These are phyloP conservation scores for Globisporangium ultimum DNA, from an alignment of 352 stramenopile genomes.

Conservation along the genomic window DNA sequence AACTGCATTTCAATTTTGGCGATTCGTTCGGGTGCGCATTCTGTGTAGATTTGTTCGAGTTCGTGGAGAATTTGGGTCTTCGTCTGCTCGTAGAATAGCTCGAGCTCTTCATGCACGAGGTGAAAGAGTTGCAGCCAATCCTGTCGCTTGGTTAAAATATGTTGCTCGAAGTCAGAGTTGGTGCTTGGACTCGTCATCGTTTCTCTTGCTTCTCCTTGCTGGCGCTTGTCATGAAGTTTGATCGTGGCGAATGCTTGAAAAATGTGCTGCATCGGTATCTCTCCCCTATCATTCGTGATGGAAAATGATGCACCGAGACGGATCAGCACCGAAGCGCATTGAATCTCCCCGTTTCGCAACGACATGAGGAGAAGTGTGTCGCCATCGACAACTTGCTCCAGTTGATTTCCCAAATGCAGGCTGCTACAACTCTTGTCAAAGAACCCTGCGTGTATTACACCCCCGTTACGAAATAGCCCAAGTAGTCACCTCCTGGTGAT, in stretches of 20 bases:
- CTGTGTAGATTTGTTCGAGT: conserved; percentile 38
- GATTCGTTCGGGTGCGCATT: conserved; percentile 47
- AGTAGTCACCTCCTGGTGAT: too few relatives aligned
- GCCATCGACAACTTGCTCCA: conserved; percentile 35
- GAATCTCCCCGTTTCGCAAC: conserved; percentile 37
- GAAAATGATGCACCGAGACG: conserved; percentile 26
- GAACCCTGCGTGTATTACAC: conserved; percentile 33
- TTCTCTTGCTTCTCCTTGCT: conserved; percentile 5
- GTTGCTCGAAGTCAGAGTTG: not conserved
- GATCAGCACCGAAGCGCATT: conserved; percentile 31
- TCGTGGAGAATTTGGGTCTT: conserved; percentile 20
- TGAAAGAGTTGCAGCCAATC: conserved; percentile 36
- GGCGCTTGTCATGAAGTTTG: conserved; percentile 15
- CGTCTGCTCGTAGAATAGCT: conserved; percentile 24
- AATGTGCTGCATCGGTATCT: conserved; percentile 31
- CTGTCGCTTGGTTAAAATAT: conserved; percentile 7
- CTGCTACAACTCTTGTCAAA: conserved; percentile 23
- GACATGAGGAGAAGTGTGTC: conserved; percentile 56
- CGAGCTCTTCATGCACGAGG: conserved; percentile 21
- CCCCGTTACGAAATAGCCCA: too few relatives aligned
- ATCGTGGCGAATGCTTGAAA: conserved; percentile 32
- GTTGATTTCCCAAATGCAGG: conserved; percentile 10
- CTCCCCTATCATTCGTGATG: conserved; percentile 21
- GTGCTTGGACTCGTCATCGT: not conserved
- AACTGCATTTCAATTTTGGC: conserved; percentile 50